Evolutionary conservation across 495 filamentous ascomycete genomes (phyloP).

Genomic region (Aspergillus carlsbadensis): DNA sequence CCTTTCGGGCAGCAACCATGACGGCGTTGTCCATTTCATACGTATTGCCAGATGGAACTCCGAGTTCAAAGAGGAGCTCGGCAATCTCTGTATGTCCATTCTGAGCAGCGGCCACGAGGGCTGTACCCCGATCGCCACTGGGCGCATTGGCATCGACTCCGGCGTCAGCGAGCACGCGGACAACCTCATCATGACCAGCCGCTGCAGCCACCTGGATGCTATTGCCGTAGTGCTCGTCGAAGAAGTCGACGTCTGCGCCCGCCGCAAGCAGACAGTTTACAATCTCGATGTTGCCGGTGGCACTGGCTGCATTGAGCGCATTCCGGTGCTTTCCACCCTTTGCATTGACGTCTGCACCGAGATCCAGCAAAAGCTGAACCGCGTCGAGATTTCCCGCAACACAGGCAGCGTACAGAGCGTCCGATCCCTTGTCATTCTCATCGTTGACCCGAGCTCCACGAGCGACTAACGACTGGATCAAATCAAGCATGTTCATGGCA

Average conservation of each 20-base stretch:
- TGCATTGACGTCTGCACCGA: background rate
- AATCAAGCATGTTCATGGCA: background rate
- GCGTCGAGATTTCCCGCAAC: background rate
- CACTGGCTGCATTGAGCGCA: background rate
- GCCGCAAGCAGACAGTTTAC: background rate
- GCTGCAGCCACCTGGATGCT: background rate
- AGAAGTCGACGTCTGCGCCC: background rate
- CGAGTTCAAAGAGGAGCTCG: background rate
- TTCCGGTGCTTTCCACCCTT: background rate
- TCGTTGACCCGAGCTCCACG: background rate
- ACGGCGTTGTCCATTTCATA: background rate
- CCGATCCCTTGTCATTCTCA: background rate
- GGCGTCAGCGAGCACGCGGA: background rate
- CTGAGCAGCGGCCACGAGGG: background rate
- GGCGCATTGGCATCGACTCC: background rate
- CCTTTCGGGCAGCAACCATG: background rate
- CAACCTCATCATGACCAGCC: background rate
- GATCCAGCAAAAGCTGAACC: background rate
- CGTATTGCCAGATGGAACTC: background rate
- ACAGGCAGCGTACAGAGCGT: background rate
- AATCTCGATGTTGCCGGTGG: background rate
- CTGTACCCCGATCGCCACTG: background rate
- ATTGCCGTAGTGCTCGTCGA: background rate
- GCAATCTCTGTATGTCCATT: background rate
- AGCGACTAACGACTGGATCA: background rate